phyloP scores from a whole-genome alignment of 192 early-diverging fungal genomes.

The Entomortierella chlamydospora region DNA sequence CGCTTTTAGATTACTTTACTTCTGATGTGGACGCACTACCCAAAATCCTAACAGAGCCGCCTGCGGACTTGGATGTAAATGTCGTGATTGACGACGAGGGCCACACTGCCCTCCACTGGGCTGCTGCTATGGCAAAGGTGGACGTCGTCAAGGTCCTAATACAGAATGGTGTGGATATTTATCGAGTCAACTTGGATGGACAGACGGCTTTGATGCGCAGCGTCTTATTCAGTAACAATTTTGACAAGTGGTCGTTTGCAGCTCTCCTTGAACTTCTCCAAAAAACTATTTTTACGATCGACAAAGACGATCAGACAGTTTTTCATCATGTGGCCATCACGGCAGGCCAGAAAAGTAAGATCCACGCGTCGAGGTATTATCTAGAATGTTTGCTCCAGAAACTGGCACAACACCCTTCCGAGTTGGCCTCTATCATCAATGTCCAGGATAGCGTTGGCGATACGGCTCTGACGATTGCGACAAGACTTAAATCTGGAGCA shows the following conservation, averaged over 20 bases:
- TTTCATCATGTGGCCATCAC: conserved; percentile 90
- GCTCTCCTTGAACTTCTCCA: conserved; percentile 78
- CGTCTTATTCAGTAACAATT: conserved; percentile 91
- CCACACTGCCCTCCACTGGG: conserved; percentile 96
- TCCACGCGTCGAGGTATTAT: conserved; percentile 85
- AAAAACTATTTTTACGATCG: conserved; percentile 78
- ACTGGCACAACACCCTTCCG: conserved; percentile 74
- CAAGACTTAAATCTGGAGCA: conserved; percentile 66
- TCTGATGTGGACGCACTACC: conserved; percentile 61
- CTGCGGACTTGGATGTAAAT: conserved; percentile 81
- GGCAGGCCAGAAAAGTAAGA: conserved; percentile 75
- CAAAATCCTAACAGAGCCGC: conserved; percentile 63
- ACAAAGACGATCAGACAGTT: conserved; percentile 85
- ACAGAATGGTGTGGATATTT: conserved; percentile 77
- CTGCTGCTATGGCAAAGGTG: conserved; percentile 88
- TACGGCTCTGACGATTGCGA: conserved; percentile 75
- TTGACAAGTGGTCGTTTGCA: conserved; percentile 82
- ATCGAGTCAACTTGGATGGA: conserved; percentile 81
- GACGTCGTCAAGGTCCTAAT: conserved; percentile 81
- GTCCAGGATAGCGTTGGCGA: conserved; percentile 88
- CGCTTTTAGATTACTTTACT: conserved; percentile 52
- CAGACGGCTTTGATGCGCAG: conserved; percentile 93
- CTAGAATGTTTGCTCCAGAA: conserved; percentile 84
- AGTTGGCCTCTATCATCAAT: conserved; percentile 79
- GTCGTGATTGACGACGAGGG: conserved; percentile 94